Conservation (phyloP, 192 early-diverging fungal species). For the Chytriomyces sp. region DNA sequence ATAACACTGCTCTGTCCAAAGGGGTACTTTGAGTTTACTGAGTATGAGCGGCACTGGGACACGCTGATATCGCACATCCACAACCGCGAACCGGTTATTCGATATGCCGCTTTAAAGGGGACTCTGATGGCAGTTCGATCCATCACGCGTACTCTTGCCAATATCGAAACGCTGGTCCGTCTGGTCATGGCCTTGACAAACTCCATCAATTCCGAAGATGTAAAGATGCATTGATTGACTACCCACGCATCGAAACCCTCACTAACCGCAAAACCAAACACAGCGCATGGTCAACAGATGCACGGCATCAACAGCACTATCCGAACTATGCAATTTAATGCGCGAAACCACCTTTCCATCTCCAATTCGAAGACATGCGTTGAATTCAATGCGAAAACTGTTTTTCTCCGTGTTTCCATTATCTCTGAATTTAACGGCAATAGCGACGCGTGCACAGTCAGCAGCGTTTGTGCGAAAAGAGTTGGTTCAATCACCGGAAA, state of each 20-base stretch:
- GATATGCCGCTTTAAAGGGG: constrained; percentile 13
- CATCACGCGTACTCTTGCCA: not conserved
- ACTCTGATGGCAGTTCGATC: not conserved
- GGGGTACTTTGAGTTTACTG: too few relatives aligned
- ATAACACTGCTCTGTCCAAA: too few relatives aligned
- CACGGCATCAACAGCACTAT: constrained; percentile 6
- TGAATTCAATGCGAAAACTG: constrained; percentile 38
- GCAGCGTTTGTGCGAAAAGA: too few relatives aligned
- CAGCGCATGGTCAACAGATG: not conserved
- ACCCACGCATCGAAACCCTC: too few relatives aligned
- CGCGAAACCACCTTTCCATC: not conserved
- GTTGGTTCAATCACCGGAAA: too few relatives aligned
- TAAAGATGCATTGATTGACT: not conserved
- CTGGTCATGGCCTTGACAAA: constrained; percentile 5
- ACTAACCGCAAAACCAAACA: too few relatives aligned
- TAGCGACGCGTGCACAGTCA: too few relatives aligned
- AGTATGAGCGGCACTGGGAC: too few relatives aligned
- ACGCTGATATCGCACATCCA: not conserved
- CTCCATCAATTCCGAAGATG: constrained; percentile 13
- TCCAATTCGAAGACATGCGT: constrained; percentile 22
- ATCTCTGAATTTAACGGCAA: too few relatives aligned
- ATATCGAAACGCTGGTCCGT: not conserved
- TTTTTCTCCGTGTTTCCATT: constrained; percentile 47
- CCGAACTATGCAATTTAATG: not conserved
- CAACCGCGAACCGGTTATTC: constrained; percentile 6